Percentiles rank a stretch among this genome's conserved stretches.
These are phyloP conservation scores for Bondarzewia mesenterica DNA, from an alignment of 1,284 basidiomycete species.

Conservation along the genomic window DNA sequence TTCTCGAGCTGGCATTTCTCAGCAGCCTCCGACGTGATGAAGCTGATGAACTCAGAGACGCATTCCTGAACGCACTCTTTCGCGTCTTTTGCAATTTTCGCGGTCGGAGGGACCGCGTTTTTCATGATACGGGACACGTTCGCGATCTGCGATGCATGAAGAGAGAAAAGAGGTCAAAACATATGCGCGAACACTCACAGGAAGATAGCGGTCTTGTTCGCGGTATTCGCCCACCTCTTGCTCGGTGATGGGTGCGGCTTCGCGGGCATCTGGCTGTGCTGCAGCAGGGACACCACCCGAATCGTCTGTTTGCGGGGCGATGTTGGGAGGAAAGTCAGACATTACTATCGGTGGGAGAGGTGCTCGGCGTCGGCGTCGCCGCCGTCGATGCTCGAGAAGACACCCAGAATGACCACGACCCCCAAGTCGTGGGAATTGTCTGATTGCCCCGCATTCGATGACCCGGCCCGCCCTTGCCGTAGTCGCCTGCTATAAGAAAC, in stretches of 20 bases:
- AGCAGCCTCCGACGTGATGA: constrained; percentile 87
- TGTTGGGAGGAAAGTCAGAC: constrained; percentile 3
- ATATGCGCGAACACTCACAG: constrained; percentile 39
- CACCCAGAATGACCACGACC: not conserved
- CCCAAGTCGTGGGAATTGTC: not conserved
- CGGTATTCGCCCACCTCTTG: constrained; percentile 87
- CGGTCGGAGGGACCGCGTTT: constrained; percentile 77
- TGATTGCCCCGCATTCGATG: no score
- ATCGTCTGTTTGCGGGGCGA: constrained; percentile 47
- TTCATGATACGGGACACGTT: constrained; percentile 97
- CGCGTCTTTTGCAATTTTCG: constrained; percentile 94
- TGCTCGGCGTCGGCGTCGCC: not conserved
- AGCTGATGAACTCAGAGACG: constrained; percentile 93
- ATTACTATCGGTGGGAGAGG: not conserved
- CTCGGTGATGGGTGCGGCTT: constrained; percentile 73
- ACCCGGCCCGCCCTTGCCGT: no score
- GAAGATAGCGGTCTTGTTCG: constrained; percentile 87
- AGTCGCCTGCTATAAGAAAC: no score
- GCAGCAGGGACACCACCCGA: constrained; percentile 23
- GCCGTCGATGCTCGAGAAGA: not conserved
- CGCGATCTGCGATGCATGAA: constrained; percentile 60
- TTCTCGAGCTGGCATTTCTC: constrained; percentile 87
- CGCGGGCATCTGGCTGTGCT: constrained; percentile 36
- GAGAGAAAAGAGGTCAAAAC: not conserved
- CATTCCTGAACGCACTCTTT: constrained; percentile 97